A percentile compares a stretch with the other conserved stretches of the same genome.
Conservation (phyloP, 2,329 filamentous ascomycete species). For the Chalaropsis ovoidea region DNA sequence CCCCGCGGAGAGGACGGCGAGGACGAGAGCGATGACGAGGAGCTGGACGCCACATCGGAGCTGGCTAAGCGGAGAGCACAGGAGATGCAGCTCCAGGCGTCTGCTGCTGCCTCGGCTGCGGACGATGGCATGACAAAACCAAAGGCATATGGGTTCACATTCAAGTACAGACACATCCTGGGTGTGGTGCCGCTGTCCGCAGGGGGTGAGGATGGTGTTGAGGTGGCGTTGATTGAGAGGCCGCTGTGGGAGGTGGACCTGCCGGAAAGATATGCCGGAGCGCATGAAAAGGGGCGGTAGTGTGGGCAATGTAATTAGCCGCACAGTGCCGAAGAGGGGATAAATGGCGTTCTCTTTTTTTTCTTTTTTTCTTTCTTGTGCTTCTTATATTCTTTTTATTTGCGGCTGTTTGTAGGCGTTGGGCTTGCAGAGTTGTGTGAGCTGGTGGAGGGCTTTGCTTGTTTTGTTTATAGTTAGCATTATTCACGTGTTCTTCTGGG, state of each 20-base stretch:
- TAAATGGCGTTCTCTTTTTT: conserved; percentile 2
- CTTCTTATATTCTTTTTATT: background rate
- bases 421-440: conserved; percentile 11
- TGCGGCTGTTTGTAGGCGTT: conserved; percentile 6
- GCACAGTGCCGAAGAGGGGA: background rate
- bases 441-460: background rate
- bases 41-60: background rate
- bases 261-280: conserved; percentile 51
- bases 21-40: conserved; percentile 35
- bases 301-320: background rate
- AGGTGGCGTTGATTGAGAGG: conserved; percentile 81
- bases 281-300: conserved; percentile 22
- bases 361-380: background rate
- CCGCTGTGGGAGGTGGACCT: conserved; percentile 74
- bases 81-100: conserved; percentile 27
- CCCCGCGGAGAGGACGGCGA: conserved; percentile 31
- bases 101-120: conserved; percentile 30
- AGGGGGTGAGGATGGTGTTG: conserved; percentile 40
- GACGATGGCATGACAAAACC: conserved; percentile 26
- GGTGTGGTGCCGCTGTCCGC: conserved; percentile 48
- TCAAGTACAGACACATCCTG: conserved; percentile 89
- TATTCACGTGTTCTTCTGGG: conserved; percentile 1
- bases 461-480: background rate
- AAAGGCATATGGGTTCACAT: conserved; percentile 62
- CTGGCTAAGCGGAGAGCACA: conserved; percentile 20